Base-by-base conservation (phyloP, 805 yeast genomes). In the Candida arabinofermentans region DNA sequence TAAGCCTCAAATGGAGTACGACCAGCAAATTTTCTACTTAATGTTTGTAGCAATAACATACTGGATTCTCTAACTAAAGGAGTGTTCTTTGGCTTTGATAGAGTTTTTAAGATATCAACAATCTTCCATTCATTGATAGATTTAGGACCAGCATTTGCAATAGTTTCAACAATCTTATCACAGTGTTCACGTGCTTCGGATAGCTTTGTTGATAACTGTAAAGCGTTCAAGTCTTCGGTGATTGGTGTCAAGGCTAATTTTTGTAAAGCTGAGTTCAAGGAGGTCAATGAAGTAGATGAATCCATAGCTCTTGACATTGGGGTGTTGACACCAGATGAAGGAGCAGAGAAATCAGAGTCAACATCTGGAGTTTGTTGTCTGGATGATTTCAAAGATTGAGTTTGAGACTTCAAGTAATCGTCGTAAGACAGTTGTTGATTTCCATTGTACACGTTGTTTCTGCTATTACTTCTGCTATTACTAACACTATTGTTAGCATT, bases 11-110 rank as follows among this genome's bases (percentile, higher is more conserved):
- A 75, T 22, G 95, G 91, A 29, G 85, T 68, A 45, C 72, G 72
- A 30, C 85, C 83, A 16, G 83, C 81, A 50, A 79, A 78, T 53
- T 74, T 76, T 53, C 78, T 71, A 34, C 75, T 71, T 47, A 78
- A 61, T 40, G 73, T 70, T 10, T 81, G 70, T 27, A 83, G 62
- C 24, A 89, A 66, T 27, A 86, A 55, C 64, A 83, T 72, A 2
- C 86, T 79, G 21, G 88, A 73, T 64, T 91, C 98, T 65, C 95
- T 81, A 33, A 84, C 74, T 36, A 86, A 60, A 7, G 86, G 67
- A 3, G 90, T 70, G 58, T 79, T 84, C 61, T 89, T 91, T 33
- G 86, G 75, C 60, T 86, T 88, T 37, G 78, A 59, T 42, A 91
- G 70, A 31, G 89, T 75, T 44, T 78, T 71, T 41, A 86, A 49